These are phyloP conservation scores for Tolypocladium cylindrosporum DNA, from an alignment of 2,329 filamentous ascomycete genomes.

Conservation along the genomic window DNA sequence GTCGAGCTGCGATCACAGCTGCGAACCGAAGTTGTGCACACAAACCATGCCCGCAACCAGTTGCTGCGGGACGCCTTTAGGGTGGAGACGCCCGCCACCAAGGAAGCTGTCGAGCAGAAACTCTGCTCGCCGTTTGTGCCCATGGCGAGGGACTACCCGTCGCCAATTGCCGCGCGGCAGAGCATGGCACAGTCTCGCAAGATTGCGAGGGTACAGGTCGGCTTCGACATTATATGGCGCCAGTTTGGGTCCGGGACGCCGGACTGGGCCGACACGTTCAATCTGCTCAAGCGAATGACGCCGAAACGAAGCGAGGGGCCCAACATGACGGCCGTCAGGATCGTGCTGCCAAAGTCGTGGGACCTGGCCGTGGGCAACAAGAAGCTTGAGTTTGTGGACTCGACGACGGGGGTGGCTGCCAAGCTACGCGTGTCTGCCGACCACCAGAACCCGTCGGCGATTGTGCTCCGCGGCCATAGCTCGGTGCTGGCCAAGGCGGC, in stretches of 20 bases:
- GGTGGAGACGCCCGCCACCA: constrained; percentile 9
- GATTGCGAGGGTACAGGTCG: constrained; percentile 25
- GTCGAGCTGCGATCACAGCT: neutral
- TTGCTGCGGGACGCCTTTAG: constrained; percentile 19
- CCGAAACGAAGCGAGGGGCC: constrained; percentile 18
- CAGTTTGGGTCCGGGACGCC: constrained; percentile 16
- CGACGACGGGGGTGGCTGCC: constrained; percentile 20
- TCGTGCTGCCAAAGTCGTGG: constrained; percentile 24
- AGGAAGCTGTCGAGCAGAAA: constrained; percentile 10
- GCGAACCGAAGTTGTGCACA: neutral
- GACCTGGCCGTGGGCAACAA: constrained; percentile 22
- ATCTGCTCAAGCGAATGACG: constrained; percentile 26
- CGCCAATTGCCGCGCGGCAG: constrained; percentile 9
- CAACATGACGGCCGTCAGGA: constrained; percentile 24
- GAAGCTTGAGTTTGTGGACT: constrained; percentile 23
- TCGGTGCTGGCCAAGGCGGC: constrained; percentile 20
- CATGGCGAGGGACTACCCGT: constrained; percentile 17
- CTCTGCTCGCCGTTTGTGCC: constrained; percentile 17
- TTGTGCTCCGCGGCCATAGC: constrained; percentile 21
- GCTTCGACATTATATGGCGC: constrained; percentile 22
- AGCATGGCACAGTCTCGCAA: constrained; percentile 10
- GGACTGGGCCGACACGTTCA: constrained; percentile 30
- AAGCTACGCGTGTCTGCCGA: constrained; percentile 23
- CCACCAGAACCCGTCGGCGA: constrained; percentile 17
- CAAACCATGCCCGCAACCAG: constrained; percentile 14